Evolutionary conservation across 371 early-diverging fungal species (phyloP).

Genomic region (Mucor sp.): DNA sequence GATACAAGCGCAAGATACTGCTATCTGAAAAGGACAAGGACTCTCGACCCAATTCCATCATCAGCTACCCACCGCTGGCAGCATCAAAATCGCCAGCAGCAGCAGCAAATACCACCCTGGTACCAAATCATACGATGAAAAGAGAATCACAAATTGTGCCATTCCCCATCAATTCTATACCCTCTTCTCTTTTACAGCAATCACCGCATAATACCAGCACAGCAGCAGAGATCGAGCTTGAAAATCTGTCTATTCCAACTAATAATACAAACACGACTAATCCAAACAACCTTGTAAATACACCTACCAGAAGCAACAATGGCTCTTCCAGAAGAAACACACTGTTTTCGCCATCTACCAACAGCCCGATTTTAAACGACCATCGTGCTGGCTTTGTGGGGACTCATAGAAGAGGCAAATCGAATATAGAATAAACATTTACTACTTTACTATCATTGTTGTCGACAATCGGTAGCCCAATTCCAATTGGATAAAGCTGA

Average conservation of each 20-base stretch:
- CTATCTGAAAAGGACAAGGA: conserved; percentile 38
- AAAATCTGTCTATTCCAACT: background rate
- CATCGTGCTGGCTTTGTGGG: background rate
- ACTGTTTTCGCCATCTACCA: background rate
- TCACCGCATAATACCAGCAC: background rate
- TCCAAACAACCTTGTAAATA: background rate
- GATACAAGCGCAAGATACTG: conserved; percentile 22
- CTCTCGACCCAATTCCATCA: conserved; percentile 35
- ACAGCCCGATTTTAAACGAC: background rate
- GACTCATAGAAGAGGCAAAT: conserved; percentile 19
- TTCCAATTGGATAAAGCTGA: background rate
- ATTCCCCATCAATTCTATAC: background rate
- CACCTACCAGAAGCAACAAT: background rate
- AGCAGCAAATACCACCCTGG: background rate
- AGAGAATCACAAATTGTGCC: conserved; percentile 10
- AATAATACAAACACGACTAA: background rate
- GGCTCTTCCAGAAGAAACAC: background rate
- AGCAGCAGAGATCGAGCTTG: background rate
- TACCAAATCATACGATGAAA: background rate
- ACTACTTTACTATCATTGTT: background rate
- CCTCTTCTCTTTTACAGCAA: background rate
- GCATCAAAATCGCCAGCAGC: background rate
- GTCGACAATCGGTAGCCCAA: background rate
- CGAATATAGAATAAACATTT: background rate
- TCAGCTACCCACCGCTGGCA: background rate